Base-by-base conservation (phyloP, 1,139 yeast genomes). In the Ogataea hybrid region DNA sequence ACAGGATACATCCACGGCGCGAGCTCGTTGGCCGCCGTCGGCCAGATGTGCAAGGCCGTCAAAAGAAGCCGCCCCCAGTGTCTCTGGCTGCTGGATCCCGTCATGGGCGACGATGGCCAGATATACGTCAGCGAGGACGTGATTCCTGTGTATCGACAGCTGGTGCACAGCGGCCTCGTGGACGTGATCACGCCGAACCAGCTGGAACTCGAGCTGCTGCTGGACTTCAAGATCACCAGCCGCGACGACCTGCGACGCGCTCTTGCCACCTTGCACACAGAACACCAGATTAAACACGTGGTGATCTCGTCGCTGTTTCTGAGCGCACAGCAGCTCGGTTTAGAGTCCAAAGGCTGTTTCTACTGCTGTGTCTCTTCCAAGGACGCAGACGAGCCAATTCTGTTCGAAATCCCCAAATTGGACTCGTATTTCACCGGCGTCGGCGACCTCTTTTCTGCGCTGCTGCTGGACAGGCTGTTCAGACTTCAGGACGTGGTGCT, bases 71-170 rank as follows among this genome's bases (percentile, higher is more conserved):
- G 43, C 4, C 46, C 57, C 5, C 51, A 56, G 10, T 53, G 66
- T 5, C 30, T 62, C 50, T 84, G 94, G 81, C 68, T 89, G 9
- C 62, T 89, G 48, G 98, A 92, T 59, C 97, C 98, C 1, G 97
- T 92, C 2, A 74, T 92, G 73, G 98, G 98, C 11, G 98, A 92
- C 62, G 82, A 87, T 52, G 96, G 95, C 2, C 74, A 73, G 46
- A 61, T 90, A 21, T 92, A 92, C 57, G 97, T 92, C 9, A 75
- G 80, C 34, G 74, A 79, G 48, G 76, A 77, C 16, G 85, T 88
- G 39, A 71, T 90, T 0, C 77, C 79, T 0, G 75, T 77, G 2
- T 90, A 90, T 59, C 72, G 73, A 55, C 54, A 66, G n/a, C 67
- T 85, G 3, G 62, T 90, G 32, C 55, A 62, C 14, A 59, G 69